Percentiles rank a stretch among this genome's conserved stretches.
These are phyloP conservation scores for Rhipidocladum racemiflorum DNA, from an alignment of 176 grass and related monocot genomes.

Conservation along the genomic window DNA sequence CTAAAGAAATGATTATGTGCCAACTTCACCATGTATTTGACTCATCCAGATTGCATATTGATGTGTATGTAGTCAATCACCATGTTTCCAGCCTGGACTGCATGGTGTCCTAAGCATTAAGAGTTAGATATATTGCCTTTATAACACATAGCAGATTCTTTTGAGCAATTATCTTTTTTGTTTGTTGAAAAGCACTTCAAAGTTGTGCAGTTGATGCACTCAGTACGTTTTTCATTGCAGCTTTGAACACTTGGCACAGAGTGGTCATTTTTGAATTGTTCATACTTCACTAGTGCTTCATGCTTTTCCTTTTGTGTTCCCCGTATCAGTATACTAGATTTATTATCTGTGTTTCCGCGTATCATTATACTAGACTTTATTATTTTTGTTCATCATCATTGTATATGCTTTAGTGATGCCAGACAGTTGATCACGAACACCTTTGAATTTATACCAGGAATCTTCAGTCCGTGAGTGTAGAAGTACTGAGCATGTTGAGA, in stretches of 20 bases:
- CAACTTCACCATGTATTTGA: not conserved
- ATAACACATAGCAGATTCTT: not conserved
- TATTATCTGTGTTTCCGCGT: not conserved
- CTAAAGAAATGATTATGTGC: not conserved
- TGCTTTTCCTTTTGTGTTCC: not conserved
- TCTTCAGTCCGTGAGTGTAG: not conserved
- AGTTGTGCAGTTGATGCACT: not conserved
- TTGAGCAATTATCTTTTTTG: not conserved
- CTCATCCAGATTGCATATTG: not conserved
- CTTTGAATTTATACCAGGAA: constrained; percentile 31
- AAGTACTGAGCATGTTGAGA: constrained; percentile 11
- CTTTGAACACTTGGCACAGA: not conserved
- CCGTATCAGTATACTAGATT: too few relatives aligned
- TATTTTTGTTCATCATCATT: not conserved
- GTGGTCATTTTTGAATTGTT: not conserved
- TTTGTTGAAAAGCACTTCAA: constrained; percentile 10
- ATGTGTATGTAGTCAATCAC: not conserved
- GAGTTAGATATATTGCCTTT: constrained; percentile 6
- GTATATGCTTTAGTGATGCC: constrained; percentile 22
- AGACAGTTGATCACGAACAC: not conserved
- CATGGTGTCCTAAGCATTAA: not conserved
- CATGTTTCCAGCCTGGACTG: not conserved
- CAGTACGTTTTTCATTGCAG: not conserved
- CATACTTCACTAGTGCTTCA: not conserved
- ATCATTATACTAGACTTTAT: constrained; percentile 23